These are phyloP conservation scores for Yarrowia sp. DNA, from an alignment of 805 yeast species.

Conservation along the genomic window DNA sequence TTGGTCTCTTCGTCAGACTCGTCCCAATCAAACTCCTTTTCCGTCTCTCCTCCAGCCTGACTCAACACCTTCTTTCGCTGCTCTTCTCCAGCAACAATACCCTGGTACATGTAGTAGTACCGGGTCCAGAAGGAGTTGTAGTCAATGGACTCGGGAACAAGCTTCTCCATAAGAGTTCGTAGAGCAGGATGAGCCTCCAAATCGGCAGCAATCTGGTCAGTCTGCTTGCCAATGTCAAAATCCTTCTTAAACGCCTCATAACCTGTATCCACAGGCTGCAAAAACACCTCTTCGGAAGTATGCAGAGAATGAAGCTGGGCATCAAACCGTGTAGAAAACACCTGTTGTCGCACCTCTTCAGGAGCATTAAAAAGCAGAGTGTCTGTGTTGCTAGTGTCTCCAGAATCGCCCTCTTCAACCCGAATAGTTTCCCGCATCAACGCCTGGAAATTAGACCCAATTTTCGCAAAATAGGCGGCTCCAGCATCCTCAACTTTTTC, in stretches of 20 bases:
- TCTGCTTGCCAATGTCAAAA: constrained; percentile 48
- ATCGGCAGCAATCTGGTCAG: constrained; percentile 50
- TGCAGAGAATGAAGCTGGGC: constrained; percentile 58
- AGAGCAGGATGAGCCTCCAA: constrained; percentile 52
- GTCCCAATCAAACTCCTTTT: constrained; percentile 36
- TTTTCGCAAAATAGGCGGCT: constrained; percentile 52
- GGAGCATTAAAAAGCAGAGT: constrained; percentile 46
- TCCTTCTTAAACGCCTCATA: constrained; percentile 39
- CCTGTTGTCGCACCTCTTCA: constrained; percentile 39
- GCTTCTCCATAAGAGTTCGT: constrained; percentile 50
- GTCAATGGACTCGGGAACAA: constrained; percentile 63
- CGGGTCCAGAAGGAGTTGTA: constrained; percentile 71
- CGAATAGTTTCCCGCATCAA: constrained; percentile 46
- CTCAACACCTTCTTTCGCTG: constrained; percentile 61
- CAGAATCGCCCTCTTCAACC: constrained; percentile 32
- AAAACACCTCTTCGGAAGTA: constrained; percentile 47
- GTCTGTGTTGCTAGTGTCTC: constrained; percentile 37
- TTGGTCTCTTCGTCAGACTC: constrained; percentile 18
- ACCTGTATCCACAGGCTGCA: constrained; percentile 37
- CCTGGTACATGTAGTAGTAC: constrained; percentile 54
- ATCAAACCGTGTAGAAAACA: constrained; percentile 54
- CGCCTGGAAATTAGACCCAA: constrained; percentile 46
- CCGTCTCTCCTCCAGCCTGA: constrained; percentile 43
- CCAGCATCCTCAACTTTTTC: constrained; percentile 73
- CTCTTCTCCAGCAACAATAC: constrained; percentile 58